These are phyloP conservation scores for Lagenidium sp. DNA, from an alignment of 352 stramenopile species.

Conservation along the genomic window DNA sequence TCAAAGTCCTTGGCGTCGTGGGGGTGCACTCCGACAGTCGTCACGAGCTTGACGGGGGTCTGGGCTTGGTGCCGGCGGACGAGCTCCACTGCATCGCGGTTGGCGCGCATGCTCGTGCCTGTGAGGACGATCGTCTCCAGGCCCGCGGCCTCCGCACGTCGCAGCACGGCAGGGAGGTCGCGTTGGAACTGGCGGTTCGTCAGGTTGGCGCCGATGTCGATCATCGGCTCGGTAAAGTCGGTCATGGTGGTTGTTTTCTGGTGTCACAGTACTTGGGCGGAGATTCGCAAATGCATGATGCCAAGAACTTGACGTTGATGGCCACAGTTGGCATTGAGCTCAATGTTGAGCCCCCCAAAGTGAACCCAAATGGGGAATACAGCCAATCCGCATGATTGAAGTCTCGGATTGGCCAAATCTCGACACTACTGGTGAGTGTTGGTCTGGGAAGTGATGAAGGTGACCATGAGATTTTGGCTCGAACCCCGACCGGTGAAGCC, in stretches of 20 bases:
- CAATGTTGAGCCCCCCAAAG: too few relatives aligned
- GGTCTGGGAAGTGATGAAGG: too few relatives aligned
- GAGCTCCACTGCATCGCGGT: slow-evolving; percentile 28
- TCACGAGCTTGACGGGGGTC: slow-evolving; percentile 38
- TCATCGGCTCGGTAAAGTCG: slow-evolving; percentile 18
- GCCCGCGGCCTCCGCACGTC: slow-evolving; percentile 53
- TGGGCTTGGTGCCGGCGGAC: slow-evolving; percentile 12
- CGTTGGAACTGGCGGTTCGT: slow-evolving; percentile 52
- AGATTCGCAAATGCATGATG: too few relatives aligned
- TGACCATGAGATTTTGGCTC: too few relatives aligned
- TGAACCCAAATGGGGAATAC: too few relatives aligned
- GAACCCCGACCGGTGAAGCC: too few relatives aligned
- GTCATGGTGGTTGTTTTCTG: slow-evolving; percentile 4
- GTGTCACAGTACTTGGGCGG: too few relatives aligned
- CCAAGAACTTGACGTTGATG: too few relatives aligned
- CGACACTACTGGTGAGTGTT: too few relatives aligned
- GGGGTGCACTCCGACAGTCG: slow-evolving; percentile 93
- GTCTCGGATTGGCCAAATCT: too few relatives aligned
- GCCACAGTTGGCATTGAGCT: too few relatives aligned
- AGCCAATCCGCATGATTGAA: too few relatives aligned
- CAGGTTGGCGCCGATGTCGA: slow-evolving; percentile 70
- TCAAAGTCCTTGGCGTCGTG: slow-evolving; percentile 87
- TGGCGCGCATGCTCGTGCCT: slow-evolving; percentile 45
- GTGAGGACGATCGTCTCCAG: slow-evolving; percentile 85
- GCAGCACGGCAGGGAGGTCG: slow-evolving; percentile 87